Base-by-base conservation (phyloP, 2,329 filamentous ascomycete genomes). In the Penicillium sp. region DNA sequence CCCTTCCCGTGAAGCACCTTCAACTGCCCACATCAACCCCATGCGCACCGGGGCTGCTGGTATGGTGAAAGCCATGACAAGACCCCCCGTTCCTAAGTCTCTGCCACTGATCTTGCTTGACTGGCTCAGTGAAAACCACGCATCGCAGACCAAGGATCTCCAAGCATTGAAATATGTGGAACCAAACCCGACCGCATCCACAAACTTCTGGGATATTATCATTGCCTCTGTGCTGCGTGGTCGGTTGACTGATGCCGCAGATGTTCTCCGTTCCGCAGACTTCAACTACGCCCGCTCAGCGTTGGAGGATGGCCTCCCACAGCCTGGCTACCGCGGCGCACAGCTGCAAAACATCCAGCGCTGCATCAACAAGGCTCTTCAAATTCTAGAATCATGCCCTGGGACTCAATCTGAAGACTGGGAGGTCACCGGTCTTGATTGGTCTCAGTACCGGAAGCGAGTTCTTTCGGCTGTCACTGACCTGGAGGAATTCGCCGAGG, bases 171-270 rank as follows among this genome's bases (percentile, higher is more conserved):
- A 84, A 61, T 80, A 81, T 29, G 77, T 86, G 65, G 81, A 82
- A 46, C 89, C 90, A 0, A 89, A 89, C 58, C 90, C 92, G 23
- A 89, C 91, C 2, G 86, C 86, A 43, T 90, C 94, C 68, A 79
- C 82, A 27, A 80, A 89, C 37, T 97, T 91, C 75, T 97, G 93
- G 93, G 90, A 93, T 69, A 86, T 86, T 1, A 79, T 96, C n/a
- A 89, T 88, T 66, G 85, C 85, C 55, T 81, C 86, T 15, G 80
- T 93, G 23, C 79, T 96, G 27, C 89, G 92, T 47, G 93, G 93
- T 42, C 87, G 89, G 57, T 83, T 96, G 43, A 67, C 73, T 15
- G 85, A 85, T 42, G 87, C 88, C 1, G 81, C 88, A n/a, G 78
- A 82, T 47, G 75, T 96, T 29, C 80, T 97, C 48, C 84, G 82